Evolutionary conservation across 202 grass and related monocot species (phyloP), one percentile per base, ranked within the genome.

Genomic region (Elaeis oleifera): DNA sequence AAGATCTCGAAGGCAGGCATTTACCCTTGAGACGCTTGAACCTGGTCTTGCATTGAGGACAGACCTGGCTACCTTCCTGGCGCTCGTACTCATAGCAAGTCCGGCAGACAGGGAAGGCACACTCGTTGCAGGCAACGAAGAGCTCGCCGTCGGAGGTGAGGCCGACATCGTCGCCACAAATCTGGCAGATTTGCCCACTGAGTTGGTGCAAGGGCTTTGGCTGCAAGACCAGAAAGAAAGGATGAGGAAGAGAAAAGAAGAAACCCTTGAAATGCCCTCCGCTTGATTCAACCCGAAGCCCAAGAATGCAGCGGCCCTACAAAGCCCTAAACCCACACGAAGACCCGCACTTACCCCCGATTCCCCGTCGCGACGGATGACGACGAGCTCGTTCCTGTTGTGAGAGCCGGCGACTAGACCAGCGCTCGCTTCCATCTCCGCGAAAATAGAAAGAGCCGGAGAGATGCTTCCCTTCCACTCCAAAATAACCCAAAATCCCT

Each of bases 331-430:
- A 11, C 36, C 36, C 7, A 44, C 1, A 13, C 36, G 36, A 44
- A 44, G 36, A 44, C 36, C 36, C 36, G 8, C 11, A 69, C 65
- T 55, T 77, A 77, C 74, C 22, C 56, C 26, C 26, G 69, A 71
- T 73, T 86, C 89, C 64, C 82, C 85, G 25, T 95, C 89, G 44
- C 85, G 84, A 70, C 85, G 89, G 82, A 95, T 95, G 79, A 95
- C 89, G 39, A 95, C 89, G 64, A 95, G 89, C 85, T 95, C 89
- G 80, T 95, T 95, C 39, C 89, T 80, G 81, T 95, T 95, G 77
- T 95, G 89, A 50, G 89, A 95, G 68, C 89, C 89, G 54, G 89
- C 89, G 19, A 95, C 89, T 36, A 95, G 84, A 51, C 89, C 89
- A 4, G 89, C 89, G 56, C 81, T 67, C 64, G 89, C 84, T 85